Evolutionary conservation across 495 filamentous ascomycete species (phyloP).

Genomic region (Lasiosphaeriaceae sp.): DNA sequence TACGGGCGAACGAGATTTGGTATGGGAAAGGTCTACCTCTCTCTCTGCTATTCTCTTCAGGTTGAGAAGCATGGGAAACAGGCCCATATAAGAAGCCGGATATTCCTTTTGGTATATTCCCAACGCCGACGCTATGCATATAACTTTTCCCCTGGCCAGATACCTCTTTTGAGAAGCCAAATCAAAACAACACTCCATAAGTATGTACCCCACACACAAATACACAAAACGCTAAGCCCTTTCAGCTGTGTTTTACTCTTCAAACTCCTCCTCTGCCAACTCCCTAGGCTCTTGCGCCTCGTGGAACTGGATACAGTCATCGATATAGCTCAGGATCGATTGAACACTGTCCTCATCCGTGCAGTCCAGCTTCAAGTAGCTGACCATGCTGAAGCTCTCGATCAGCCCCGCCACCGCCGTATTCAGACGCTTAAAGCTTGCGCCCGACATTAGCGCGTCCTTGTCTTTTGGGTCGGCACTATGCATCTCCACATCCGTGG

Average conservation of each 20-base stretch:
- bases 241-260: slow-evolving; percentile 32
- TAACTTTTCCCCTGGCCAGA: background rate
- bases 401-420: slow-evolving; percentile 82
- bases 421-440: slow-evolving; percentile 74
- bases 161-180: background rate
- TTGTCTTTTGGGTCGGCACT: slow-evolving; percentile 53
- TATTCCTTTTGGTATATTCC: slow-evolving; percentile 5
- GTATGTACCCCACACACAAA: no score
- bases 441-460: slow-evolving; percentile 70
- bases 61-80: background rate
- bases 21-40: background rate
- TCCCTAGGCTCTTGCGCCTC: slow-evolving; percentile 94
- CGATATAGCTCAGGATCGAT: slow-evolving; percentile 91
- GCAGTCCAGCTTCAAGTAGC: slow-evolving; percentile 82
- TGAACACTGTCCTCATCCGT: slow-evolving; percentile 92
- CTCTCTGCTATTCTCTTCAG: no score
- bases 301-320: slow-evolving; percentile 92
- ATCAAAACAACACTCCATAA: no score
- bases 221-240: no score
- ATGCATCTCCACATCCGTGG: slow-evolving; percentile 36
- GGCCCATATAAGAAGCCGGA: no score
- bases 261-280: slow-evolving; percentile 69
- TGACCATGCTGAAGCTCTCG: slow-evolving; percentile 97
- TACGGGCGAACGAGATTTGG: background rate
- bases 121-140: slow-evolving; percentile 54